phyloP scores from a whole-genome alignment of 352 stramenopile genomes.

The Globisporangium ultimum region DNA sequence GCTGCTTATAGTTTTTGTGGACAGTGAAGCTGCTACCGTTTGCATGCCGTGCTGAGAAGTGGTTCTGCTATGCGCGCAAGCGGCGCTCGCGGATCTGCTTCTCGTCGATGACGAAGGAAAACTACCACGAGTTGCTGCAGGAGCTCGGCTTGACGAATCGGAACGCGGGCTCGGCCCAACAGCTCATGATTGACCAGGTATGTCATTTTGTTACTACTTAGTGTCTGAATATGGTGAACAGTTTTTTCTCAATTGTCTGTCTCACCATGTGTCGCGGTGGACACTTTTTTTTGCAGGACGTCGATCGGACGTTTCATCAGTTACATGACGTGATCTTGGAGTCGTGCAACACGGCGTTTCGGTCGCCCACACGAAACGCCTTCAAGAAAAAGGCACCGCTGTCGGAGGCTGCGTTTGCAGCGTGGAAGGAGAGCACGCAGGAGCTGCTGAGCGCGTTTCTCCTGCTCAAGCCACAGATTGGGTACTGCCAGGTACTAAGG shows the following conservation, averaged over 20 bases:
- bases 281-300: conserved; percentile 22
- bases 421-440: conserved; percentile 36
- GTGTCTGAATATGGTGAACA: no score
- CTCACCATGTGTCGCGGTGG: neutral
- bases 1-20: conserved; percentile 29
- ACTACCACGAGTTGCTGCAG: conserved; percentile 32
- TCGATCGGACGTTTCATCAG: conserved; percentile 45
- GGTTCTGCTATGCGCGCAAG: conserved; percentile 41
- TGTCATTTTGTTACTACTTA: no score
- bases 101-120: conserved; percentile 26
- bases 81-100: conserved; percentile 25
- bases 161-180: conserved; percentile 23
- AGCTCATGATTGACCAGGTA: conserved; percentile 38
- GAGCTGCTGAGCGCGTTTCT: conserved; percentile 39
- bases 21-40: conserved; percentile 49
- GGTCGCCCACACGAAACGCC: conserved; percentile 8
- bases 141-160: conserved; percentile 14
- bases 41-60: conserved; percentile 40
- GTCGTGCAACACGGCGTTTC: conserved; percentile 4
- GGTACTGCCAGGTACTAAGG: conserved; percentile 38
- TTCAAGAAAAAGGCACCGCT: conserved; percentile 23
- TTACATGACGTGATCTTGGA: conserved; percentile 15
- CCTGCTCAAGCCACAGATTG: conserved; percentile 47
- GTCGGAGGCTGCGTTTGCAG: conserved; percentile 26
- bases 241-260: no score